Percentiles rank a stretch among this genome's conserved stretches.
Conservation (phyloP, 192 early-diverging fungal genomes). For the Entomortierella beljakovae region DNA sequence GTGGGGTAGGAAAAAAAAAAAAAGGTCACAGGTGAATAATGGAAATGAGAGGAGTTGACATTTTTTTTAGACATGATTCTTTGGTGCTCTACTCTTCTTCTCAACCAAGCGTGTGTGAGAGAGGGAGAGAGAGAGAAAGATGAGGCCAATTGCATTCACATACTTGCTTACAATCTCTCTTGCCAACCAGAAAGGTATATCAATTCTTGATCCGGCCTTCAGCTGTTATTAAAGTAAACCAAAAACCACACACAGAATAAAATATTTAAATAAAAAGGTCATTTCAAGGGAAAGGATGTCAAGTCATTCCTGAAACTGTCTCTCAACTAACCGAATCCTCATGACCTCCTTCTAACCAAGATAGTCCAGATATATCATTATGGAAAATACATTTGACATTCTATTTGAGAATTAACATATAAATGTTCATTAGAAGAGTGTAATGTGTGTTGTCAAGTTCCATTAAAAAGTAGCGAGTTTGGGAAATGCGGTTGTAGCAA, state of each 20-base stretch:
- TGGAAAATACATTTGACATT: constrained; percentile 41
- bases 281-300: no score
- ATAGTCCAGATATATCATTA: constrained; percentile 29
- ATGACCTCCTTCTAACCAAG: constrained; percentile 43
- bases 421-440: background rate
- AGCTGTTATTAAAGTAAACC: constrained; percentile 4
- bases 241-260: background rate
- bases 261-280: background rate
- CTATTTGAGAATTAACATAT: background rate
- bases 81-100: no score
- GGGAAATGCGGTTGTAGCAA: background rate
- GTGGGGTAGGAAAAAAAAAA: background rate
- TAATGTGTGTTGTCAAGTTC: background rate
- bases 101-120: no score
- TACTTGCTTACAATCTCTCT: constrained; percentile 41
- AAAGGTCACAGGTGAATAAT: background rate
- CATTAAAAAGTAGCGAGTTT: no score
- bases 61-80: no score
- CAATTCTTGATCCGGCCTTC: constrained; percentile 41
- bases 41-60: no score
- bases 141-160: no score
- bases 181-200: constrained; percentile 49
- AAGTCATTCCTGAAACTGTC: no score
- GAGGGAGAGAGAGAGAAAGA: no score
- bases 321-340: constrained; percentile 28